Percentiles rank a stretch among this genome's conserved stretches.
phyloP scores from a whole-genome alignment of 768 basidiomycete genomes.

The Tubosaeta brunneosetosa region DNA sequence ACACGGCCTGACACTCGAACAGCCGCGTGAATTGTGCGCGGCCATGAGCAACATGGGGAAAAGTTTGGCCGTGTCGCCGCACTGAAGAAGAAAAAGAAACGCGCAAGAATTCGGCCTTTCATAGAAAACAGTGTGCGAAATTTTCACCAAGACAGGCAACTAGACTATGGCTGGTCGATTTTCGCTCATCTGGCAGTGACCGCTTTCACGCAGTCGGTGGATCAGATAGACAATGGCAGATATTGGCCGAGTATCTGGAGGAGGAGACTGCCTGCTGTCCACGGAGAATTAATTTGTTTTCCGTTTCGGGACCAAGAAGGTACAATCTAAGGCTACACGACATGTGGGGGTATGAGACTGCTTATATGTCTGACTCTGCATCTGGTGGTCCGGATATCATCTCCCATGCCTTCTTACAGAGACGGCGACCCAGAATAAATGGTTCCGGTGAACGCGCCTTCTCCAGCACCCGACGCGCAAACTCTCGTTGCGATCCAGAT shows the following conservation, averaged over 20 bases:
- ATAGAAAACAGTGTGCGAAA: constrained; percentile 12
- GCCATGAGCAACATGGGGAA: constrained; percentile 92
- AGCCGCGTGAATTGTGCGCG: constrained; percentile 55
- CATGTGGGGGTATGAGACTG: constrained; percentile 21
- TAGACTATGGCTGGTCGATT: too few relatives aligned
- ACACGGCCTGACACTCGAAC: constrained; percentile 91
- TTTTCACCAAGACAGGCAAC: constrained; percentile 19
- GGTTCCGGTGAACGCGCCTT: constrained; percentile 64
- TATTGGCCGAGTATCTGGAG: too few relatives aligned
- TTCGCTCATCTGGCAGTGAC: too few relatives aligned
- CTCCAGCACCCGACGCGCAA: constrained; percentile 57
- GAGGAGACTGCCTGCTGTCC: too few relatives aligned
- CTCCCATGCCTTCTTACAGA: constrained; percentile 38
- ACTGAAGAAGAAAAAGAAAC: constrained; percentile 39
- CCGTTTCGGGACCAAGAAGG: too few relatives aligned
- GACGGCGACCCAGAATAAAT: constrained; percentile 38
- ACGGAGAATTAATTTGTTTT: too few relatives aligned
- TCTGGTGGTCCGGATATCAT: constrained; percentile 30
- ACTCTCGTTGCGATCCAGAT: constrained; percentile 54
- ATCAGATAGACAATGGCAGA: too few relatives aligned
- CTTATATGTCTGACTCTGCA: constrained; percentile 22
- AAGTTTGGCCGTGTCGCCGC: constrained; percentile 79
- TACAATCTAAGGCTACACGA: constrained; percentile 8
- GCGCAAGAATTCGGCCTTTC: background rate
- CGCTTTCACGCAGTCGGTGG: too few relatives aligned